Evolutionary conservation across 352 stramenopile species (phyloP).

Genomic region (Pelagophyceae sp.): DNA sequence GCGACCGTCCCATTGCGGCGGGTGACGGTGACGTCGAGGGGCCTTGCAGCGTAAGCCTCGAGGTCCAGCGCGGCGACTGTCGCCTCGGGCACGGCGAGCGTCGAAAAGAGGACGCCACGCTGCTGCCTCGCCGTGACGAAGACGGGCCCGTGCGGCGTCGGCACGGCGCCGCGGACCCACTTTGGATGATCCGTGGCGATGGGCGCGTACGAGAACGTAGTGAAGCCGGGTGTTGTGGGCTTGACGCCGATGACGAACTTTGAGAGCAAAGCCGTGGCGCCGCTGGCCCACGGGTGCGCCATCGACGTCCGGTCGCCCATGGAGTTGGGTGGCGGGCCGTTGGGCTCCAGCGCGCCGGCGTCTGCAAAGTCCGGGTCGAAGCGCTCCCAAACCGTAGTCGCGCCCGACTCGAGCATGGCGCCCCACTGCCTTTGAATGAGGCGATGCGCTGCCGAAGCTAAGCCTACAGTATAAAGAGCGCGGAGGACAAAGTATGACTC

Average conservation of each 20-base stretch:
- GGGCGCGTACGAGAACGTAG: background rate
- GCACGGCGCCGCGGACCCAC: background rate
- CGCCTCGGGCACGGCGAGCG: background rate
- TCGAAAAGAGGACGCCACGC: background rate
- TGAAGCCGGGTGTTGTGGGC: background rate
- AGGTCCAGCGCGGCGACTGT: background rate
- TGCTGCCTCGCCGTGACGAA: background rate
- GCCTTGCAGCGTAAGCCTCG: background rate
- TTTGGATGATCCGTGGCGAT: background rate
- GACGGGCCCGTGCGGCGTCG: background rate
- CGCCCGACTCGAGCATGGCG: background rate
- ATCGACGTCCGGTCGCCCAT: background rate
- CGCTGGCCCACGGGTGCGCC: background rate
- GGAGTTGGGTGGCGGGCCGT: background rate
- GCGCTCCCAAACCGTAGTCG: background rate
- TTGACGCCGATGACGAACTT: background rate
- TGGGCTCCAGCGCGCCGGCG: background rate
- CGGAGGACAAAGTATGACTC: background rate
- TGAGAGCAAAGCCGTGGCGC: background rate
- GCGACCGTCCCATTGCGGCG: background rate
- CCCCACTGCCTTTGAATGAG: background rate
- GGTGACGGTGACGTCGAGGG: background rate
- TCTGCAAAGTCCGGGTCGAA: background rate
- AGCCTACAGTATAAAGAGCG: background rate
- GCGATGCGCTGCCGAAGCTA: no score